These are phyloP conservation scores for Passalora sequoiae DNA, from an alignment of 2,329 filamentous ascomycete genomes.

Conservation along the genomic window DNA sequence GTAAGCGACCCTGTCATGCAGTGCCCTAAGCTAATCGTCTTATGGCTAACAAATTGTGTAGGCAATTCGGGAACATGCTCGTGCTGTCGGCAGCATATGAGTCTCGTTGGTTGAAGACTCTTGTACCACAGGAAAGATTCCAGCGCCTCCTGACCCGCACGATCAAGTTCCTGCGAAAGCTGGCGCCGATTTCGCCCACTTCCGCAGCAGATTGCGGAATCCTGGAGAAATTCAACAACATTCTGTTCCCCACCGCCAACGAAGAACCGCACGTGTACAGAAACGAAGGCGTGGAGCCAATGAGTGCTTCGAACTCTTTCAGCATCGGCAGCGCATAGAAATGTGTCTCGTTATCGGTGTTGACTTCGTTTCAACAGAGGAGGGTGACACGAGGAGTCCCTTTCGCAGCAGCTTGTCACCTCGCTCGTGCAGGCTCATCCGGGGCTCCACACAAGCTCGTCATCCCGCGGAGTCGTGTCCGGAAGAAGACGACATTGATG, in stretches of 20 bases:
- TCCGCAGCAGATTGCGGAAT: constrained; percentile 70
- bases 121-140: constrained; percentile 55
- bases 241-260: constrained; percentile 25
- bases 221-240: constrained; percentile 50
- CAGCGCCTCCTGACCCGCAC: constrained; percentile 63
- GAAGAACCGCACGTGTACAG: constrained; percentile 23
- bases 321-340: constrained; percentile 6
- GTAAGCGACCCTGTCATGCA: constrained; percentile 55
- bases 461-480: no score
- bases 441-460: no score
- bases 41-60: constrained; percentile 38
- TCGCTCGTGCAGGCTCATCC: no score
- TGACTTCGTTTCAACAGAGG: no score
- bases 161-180: constrained; percentile 67
- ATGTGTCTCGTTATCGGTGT: no score
- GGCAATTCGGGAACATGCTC: constrained; percentile 94
- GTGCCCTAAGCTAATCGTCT: no score
- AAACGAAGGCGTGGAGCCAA: constrained; percentile 22
- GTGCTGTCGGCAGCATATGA: constrained; percentile 78
- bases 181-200: constrained; percentile 68
- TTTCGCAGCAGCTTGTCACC: no score
- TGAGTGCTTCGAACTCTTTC: constrained; percentile 25
- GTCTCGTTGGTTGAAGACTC: constrained; percentile 49
- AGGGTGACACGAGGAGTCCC: no score
- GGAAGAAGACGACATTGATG: no score